Percentiles rank a stretch among this genome's conserved stretches.
These are phyloP conservation scores for Cornus suecica DNA, from an alignment of 148 eudicot genomes.

Conservation along the genomic window DNA sequence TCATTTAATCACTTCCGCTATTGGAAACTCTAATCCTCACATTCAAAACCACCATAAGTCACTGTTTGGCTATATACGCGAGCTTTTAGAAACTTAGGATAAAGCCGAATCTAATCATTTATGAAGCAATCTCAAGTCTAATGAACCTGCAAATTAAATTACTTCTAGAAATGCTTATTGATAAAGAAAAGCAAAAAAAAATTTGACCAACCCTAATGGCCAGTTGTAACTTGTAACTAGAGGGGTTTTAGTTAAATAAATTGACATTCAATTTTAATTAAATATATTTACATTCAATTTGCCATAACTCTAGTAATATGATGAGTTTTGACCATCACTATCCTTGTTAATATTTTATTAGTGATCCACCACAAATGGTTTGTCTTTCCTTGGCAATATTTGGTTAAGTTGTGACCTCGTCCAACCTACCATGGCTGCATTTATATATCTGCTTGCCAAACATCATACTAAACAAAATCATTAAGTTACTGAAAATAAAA, in stretches of 20 bases:
- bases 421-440: background rate
- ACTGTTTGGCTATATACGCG: conserved; percentile 17
- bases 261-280: background rate
- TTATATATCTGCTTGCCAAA: background rate
- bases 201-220: conserved; percentile 11
- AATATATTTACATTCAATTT: background rate
- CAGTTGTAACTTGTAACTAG: background rate
- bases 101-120: conserved; percentile 15
- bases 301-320: background rate
- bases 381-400: background rate
- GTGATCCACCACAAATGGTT: conserved; percentile 4
- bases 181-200: background rate
- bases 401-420: conserved; percentile 5
- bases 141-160: background rate
- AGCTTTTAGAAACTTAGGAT: background rate
- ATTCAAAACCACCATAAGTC: conserved; percentile 21
- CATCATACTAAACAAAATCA: too few relatives aligned
- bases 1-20: conserved; percentile 7
- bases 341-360: background rate
- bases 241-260: background rate
- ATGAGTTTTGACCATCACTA: background rate
- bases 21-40: conserved; percentile 8
- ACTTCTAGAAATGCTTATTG: background rate
- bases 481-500: too few relatives aligned
- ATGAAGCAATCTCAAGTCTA: conserved; percentile 10